Evolutionary conservation across 305 asterid species (phyloP), one percentile per base, ranked within the genome.

Genomic region (Fraxinus dipetala): DNA sequence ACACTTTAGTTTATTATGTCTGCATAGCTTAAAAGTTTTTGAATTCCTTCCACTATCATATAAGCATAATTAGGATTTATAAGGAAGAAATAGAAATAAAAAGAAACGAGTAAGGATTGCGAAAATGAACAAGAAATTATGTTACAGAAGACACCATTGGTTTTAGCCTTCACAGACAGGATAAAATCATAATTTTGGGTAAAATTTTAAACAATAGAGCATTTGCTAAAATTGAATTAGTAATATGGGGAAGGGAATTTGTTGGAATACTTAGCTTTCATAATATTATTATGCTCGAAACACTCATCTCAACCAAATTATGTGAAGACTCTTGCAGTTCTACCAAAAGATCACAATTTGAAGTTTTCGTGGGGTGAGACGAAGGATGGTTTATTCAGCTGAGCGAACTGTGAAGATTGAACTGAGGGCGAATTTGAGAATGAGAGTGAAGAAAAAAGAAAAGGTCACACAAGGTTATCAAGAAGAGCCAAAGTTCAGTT

Each of bases 101-200:
- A 67, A 51, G 56, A 56, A 51, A 32, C 51, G 59, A 28, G 11
- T 43, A 72, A 13, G 28, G 59, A 59, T 51, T 67, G 18, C 1
- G 2, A 67, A 76, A 78, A 78, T 72, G n/a, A 67, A 74, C 26
- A 28, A 32, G 76, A 84, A 78, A 83, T 65, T 43, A 30, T 56
- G 76, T 32, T 2, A 10, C 30, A 18, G 77, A 31, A 61, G 70
- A 61, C 65, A 79, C 14, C 30, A 65, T 1, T 26, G 70, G 0
- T 48, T 67, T 9, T 14, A 76, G 83, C 74, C 43, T 14, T 38
- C 59, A 1, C 82, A 77, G 67, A 59, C 30, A 59, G 4, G 69
- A 59, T 20, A 7, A 59, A 7, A 59, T n/a, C 30, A 2, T 59
- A 59, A 20, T 59, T 18, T 59, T 59, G 70, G 31, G 70, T 59